phyloP scores from a whole-genome alignment of 2,329 filamentous ascomycete species.

The Elsinoe fawcettii region DNA sequence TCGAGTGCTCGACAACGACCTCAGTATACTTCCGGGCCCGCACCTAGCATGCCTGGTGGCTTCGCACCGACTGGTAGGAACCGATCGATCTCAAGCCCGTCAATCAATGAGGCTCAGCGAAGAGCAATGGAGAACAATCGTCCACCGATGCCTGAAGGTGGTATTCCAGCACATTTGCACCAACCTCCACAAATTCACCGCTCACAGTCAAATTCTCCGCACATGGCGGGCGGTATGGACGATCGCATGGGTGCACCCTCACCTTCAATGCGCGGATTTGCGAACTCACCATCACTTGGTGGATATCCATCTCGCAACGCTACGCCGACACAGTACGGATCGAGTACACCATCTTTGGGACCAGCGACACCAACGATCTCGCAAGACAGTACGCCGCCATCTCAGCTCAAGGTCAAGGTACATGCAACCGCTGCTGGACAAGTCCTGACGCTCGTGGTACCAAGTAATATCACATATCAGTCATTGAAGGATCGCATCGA shows the following conservation, averaged over 20 bases:
- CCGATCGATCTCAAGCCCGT: constrained; percentile 88
- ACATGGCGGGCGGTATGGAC: constrained; percentile 52
- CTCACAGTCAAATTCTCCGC: constrained; percentile 75
- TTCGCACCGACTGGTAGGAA: constrained; percentile 49
- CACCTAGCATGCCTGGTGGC: constrained; percentile 54
- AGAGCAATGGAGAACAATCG: constrained; percentile 45
- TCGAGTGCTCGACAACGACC: constrained; percentile 13
- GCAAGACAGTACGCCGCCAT: constrained; percentile 32
- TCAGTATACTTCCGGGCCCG: constrained; percentile 38
- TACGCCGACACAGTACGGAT: constrained; percentile 38
- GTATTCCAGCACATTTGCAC: constrained; percentile 19
- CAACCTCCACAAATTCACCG: constrained; percentile 39
- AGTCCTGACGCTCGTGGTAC: constrained; percentile 91
- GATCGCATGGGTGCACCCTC: constrained; percentile 47
- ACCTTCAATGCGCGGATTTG: constrained; percentile 34
- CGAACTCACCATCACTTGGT: constrained; percentile 42
- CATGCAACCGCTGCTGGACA: constrained; percentile 71
- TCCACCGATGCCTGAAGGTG: constrained; percentile 34
- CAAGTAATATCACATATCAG: constrained; percentile 90
- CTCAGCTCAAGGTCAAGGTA: constrained; percentile 92
- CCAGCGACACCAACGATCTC: constrained; percentile 10
- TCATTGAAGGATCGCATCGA: constrained; percentile 93
- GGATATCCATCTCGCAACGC: constrained; percentile 23
- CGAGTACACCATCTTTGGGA: constrained; percentile 21
- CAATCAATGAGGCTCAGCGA: constrained; percentile 67